These are phyloP conservation scores for Colletotrichum falcatum DNA, from an alignment of 2,329 filamentous ascomycete species.

Conservation along the genomic window DNA sequence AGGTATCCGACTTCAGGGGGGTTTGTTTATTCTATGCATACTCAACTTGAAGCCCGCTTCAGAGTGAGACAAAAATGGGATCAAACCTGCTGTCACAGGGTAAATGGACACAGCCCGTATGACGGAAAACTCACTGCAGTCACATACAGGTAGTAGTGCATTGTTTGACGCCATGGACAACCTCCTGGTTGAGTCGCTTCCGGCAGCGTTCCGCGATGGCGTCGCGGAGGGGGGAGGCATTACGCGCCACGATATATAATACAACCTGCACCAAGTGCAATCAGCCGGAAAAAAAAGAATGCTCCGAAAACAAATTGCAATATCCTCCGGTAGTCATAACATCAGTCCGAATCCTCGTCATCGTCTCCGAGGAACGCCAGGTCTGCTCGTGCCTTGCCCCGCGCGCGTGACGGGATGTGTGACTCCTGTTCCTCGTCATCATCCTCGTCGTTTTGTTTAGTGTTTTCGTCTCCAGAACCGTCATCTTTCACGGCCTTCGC, in stretches of 20 bases:
- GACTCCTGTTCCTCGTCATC: slow-evolving; percentile 49
- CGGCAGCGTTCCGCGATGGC: slow-evolving; percentile 32
- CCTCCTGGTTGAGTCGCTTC: slow-evolving; percentile 4
- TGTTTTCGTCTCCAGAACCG: slow-evolving; percentile 48
- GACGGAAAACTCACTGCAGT: slow-evolving; percentile 11
- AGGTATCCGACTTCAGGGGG: background rate
- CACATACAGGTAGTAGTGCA: background rate
- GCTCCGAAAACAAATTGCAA: background rate
- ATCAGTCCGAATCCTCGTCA: slow-evolving; percentile 69
- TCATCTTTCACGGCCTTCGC: slow-evolving; percentile 47
- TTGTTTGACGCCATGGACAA: background rate
- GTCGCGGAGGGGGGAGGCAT: background rate
- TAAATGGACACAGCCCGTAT: background rate
- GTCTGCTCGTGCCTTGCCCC: slow-evolving; percentile 63
- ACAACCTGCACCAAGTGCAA: slow-evolving; percentile 29
- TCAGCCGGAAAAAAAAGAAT: slow-evolving; percentile 16
- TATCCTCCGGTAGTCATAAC: background rate
- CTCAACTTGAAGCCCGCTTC: slow-evolving; percentile 24
- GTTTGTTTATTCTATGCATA: background rate
- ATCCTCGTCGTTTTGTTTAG: slow-evolving; percentile 44
- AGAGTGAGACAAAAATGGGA: background rate
- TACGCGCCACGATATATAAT: slow-evolving; percentile 22
- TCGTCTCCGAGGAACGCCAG: slow-evolving; percentile 77
- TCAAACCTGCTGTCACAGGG: background rate
- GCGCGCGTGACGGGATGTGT: slow-evolving; percentile 56